Conservation (phyloP, 495 filamentous ascomycete genomes). For the Articulospora tetracladia region DNA sequence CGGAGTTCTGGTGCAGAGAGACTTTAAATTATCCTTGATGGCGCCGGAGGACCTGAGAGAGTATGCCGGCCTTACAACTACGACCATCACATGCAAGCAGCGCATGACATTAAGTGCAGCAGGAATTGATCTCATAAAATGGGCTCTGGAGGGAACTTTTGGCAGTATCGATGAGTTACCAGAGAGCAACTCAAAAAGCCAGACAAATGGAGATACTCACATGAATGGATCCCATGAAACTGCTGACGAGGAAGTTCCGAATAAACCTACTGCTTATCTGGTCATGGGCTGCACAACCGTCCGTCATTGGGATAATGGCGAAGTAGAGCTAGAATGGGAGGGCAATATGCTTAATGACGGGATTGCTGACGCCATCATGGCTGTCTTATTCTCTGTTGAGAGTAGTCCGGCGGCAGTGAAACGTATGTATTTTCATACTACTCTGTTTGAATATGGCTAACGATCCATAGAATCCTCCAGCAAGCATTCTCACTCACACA, state of each 20-base stretch:
- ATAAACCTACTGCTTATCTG: constrained; percentile 56
- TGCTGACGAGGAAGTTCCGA: constrained; percentile 54
- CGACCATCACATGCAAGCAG: constrained; percentile 88
- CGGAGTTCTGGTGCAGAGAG: constrained; percentile 92
- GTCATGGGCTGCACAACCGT: constrained; percentile 91
- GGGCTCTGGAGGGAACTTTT: constrained; percentile 93
- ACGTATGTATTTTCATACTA: constrained; percentile 51
- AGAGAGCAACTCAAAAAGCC: constrained; percentile 37
- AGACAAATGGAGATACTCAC: constrained; percentile 40
- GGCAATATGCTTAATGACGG: constrained; percentile 97
- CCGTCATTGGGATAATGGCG: constrained; percentile 62
- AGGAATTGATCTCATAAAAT: constrained; percentile 84
- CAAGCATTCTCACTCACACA: constrained; percentile 57
- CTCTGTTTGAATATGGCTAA: neutral
- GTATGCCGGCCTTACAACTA: constrained; percentile 92
- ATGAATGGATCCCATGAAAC: constrained; percentile 47
- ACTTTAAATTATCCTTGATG: constrained; percentile 95
- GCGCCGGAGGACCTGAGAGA: constrained; percentile 92
- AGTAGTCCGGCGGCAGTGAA: constrained; percentile 92
- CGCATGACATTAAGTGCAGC: constrained; percentile 79
- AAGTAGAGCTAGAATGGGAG: constrained; percentile 93
- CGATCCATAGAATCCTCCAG: constrained; percentile 38
- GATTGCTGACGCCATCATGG: constrained; percentile 93
- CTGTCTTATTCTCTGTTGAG: constrained; percentile 83
- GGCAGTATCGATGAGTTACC: constrained; percentile 72